Base-by-base conservation (phyloP, 140 eudicot genomes). In the Cichorium intybus region DNA sequence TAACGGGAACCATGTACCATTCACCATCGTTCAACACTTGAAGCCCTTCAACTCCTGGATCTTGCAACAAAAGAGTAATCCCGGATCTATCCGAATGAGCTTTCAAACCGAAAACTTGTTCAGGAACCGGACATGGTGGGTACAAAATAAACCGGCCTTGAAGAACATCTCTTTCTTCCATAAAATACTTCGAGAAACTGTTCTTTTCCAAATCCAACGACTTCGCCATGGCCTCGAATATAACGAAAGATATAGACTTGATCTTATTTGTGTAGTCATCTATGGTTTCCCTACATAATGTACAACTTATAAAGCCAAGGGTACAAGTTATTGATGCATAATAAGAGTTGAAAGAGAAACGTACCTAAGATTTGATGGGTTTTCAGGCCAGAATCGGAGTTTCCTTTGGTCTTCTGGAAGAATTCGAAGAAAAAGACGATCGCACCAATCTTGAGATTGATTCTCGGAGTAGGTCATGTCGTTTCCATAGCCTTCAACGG, bases 391-490 rank as follows among this genome's bases (percentile, higher is more conserved):
- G 35, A 63, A 68, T 8, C 62, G 63, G 47, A 79, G 80, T 22
- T 76, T 76, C 3, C 79, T 62, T 58, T 64, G 71, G 31, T 78
- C 76, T 61, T 78, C 49, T 0, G 91, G 87, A 31, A 39, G 49
- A 4, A 72, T 48, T 17, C 24, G 37, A 14, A 89, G 79, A 59
- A 62, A 80, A 52, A 86, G 67, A 18, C 95, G 64, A 56, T 85
- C 97, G 3, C 41, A 51, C 97, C 97, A 85, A 56, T 89, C 88
- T 24, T 80, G 70, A 18, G 58, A 60, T 61, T 85, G 95, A 47
- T 68, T 55, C 49, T 73, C 75, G 0, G 72, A 61, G 34, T 75
- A 46, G n/a, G 79, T 60, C 33, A 39, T 27, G 64, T 82, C 87
- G 41, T 73, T 85, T 5, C 88, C 90, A 56, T 82, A 89, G 21